Base-by-base conservation (phyloP, 768 basidiomycete genomes). In the Terana coerulea region DNA sequence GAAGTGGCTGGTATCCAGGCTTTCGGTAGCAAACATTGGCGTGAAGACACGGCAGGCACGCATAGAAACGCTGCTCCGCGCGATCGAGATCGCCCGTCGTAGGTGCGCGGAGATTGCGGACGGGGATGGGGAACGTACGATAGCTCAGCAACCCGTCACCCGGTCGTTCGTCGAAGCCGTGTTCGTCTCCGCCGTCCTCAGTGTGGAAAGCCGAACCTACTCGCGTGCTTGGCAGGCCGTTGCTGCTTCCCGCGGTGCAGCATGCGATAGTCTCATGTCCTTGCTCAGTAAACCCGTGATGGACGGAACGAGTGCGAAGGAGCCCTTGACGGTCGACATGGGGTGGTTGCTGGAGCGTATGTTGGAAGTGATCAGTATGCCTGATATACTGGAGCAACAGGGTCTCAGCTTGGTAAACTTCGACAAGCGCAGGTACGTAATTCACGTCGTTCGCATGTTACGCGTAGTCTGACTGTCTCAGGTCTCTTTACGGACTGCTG, bases 301-400 rank as follows among this genome's bases (percentile, higher is more conserved):
- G 6, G 75, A 77, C 42, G 66, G 71, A 9, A 67, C 75, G 15
- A 61, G 69, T 11, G 73, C 76, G 26, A 71, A 72, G 26, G 77
- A 81, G 28, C 70, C 77, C 5, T 68, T 91, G 39, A 81, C 83
- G 3, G 77, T 86, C 14, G 91, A 92, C 62, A 78, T 90, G 57
- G 88, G 87, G 9, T 93, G 90, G 89, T 68, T 91, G 33, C 64
- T 93, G 51, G 91, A 93, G 64, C 79, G 88, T 37, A 79, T 92
- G 67, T 69, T 92, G 30, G 91, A 92, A 63, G 73, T 92, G 41
- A 79, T 91, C 52, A 81, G 84, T 24, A 76, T 83, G 46, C 83
- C 88, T 3, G 88, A 93, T 63, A 73, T 83, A 14, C 67, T 89
- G 7, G 78, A 81, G 41, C 75, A 76, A 30, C 80, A 81, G 54